Base-by-base conservation (phyloP, 129 eudicot genomes). In the Heracleum sosnowskyi region DNA sequence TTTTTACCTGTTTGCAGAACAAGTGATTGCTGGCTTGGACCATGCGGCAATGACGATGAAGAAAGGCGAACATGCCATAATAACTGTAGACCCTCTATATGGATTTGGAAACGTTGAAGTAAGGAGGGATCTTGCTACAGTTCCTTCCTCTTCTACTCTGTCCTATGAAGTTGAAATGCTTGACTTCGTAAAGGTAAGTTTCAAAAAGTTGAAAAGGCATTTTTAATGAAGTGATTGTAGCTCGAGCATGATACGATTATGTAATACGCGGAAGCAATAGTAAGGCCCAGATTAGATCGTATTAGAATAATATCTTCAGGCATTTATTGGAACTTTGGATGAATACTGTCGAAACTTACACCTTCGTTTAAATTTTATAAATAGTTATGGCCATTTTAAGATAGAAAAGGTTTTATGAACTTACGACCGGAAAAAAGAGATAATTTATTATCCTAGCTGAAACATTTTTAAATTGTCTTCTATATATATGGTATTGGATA, bases 101-200 rank as follows among this genome's bases (percentile, higher is more conserved):
- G 93, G 93, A 71, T 85, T 82, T 85, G 93, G 91, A 82, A 79
- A 31, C 28, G 41, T 73, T 73, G 93, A 86, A 83, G 85, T 79
- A 17, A 82, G 66, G 79, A 35, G 80, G 69, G 91, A 87, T 80
- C 79, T 83, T 55, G 84, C 88, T 72, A 57, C 71, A 17, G 80
- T 91, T 79, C 93, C 92, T 20, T 82, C 93, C 37, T 83, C 68
- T 80, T 88, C 97, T n/a, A 83, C 87, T 47, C 1, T 91, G 22
- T 5, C 82, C 46, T 91, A 85, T 88, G 91, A 91, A 85, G 89
- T 88, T 35, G 91, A 91, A 87, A 80, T 91, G 86, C 73, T 88
- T 39, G 81, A 85, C 69, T 91, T 91, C 57, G 80, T 77, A 17
- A 88, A 86, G 97, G 97, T 91, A 83, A 77, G 34, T 57, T 70